phyloP scores from a whole-genome alignment of 257 asterid genomes.

The Solanum virginianum region DNA sequence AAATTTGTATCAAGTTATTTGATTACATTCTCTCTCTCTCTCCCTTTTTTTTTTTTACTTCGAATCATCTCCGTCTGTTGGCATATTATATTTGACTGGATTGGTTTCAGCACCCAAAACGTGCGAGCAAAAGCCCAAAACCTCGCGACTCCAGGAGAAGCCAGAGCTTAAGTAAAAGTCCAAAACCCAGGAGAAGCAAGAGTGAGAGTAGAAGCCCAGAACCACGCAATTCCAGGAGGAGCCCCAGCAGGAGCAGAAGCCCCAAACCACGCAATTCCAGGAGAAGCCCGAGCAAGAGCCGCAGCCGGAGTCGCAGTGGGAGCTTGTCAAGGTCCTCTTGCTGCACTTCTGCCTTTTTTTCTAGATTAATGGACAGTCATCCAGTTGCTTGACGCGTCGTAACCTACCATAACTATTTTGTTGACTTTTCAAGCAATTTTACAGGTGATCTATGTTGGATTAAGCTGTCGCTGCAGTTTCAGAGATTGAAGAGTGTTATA shows the following conservation, averaged over 20 bases:
- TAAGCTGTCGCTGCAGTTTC: neutral
- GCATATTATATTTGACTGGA: neutral
- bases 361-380: neutral
- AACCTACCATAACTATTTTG: neutral
- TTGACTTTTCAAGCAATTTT: neutral
- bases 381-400: neutral
- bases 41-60: neutral
- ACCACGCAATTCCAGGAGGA: constrained; percentile 32
- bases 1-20: neutral
- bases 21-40: neutral
- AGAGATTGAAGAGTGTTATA: neutral
- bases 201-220: constrained; percentile 31
- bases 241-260: constrained; percentile 28
- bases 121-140: constrained; percentile 26
- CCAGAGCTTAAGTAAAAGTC: constrained; percentile 49
- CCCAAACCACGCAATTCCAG: constrained; percentile 43
- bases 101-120: neutral
- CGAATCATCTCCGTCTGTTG: constrained; percentile 2
- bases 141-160: constrained; percentile 28
- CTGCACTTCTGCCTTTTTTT: neutral
- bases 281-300: constrained; percentile 44
- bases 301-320: constrained; percentile 64
- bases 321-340: constrained; percentile 50
- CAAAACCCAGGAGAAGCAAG: constrained; percentile 40
- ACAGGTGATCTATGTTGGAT: neutral